Base-by-base conservation (phyloP, 2,329 filamentous ascomycete species). In the Phoma sp. region DNA sequence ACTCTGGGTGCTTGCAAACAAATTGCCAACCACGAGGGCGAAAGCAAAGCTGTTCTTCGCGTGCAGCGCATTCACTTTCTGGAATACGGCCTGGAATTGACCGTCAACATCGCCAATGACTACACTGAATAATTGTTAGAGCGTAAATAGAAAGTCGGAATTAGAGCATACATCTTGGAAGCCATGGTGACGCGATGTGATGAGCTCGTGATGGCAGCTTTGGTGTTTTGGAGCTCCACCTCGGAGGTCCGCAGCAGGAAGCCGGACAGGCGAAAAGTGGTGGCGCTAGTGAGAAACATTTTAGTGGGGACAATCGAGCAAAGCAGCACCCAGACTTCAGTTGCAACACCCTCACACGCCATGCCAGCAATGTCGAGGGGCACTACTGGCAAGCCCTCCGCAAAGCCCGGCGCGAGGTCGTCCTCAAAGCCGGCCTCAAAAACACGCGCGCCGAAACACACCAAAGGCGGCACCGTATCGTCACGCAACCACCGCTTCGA, bases 401-500 rank as follows among this genome's bases (percentile, higher is more conserved):
- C 42, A 25, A 61, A 62, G 27, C 14, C 59, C 13, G 57, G 58
- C 62, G 23, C 54, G 29, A 59, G 60, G 39, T 24, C 62, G 23
- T 55, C 57, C 41, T 50, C 52, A 30, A 61, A 60, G 44, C 24
- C 59, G 23, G 51, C 52, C 42, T 52, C 36, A n/a, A 52, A 46
- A 35, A 35, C 44, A 69, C 62, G 74, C 72, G 82, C 67, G 89
- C 81, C 82, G 14, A 90, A 89, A 78, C 82, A 79, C 45, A 69
- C 82, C 60, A 91, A 89, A 72, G 83, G 83, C 58, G 83, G 83
- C 61, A 96, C 91, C 24, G 80, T 82, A 45, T 90, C 92, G 64
- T 87, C 88, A 58, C 93, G 91, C 71, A 89, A 91, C 47, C 91
- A 97, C 77, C 85, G 90, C 72, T 98, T 91, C 85, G 89, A 97